Evolutionary conservation across 352 stramenopile genomes (phyloP), one percentile per base, ranked within the genome.

Genomic region (Elongisporangium senticosum): DNA sequence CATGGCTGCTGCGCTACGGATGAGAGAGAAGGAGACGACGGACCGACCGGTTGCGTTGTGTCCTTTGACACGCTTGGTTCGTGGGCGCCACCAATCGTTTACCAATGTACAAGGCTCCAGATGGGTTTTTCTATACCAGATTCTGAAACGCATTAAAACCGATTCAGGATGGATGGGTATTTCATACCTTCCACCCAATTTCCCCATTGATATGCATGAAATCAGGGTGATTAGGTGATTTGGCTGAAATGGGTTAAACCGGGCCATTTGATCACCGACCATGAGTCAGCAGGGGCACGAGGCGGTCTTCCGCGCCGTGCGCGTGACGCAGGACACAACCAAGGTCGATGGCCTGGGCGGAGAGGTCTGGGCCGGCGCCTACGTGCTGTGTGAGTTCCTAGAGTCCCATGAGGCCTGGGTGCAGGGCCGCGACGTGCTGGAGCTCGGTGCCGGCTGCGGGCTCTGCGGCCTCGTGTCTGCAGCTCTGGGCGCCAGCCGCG

Each of bases 351-450:
- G 77, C 13, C 40, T 87, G 17, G 77, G 77, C 7, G 77, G 77
- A 20, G 77, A 87, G 58, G 74, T 87, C 14, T 87, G 77, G 77
- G 71, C 75, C 24, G 77, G 77, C 19, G 77, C 74, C 3, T 72
- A 82, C 53, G 59, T 87, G 4, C 62, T 87, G 26, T 83, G 74
- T 55, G 65, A 75, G 23, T 82, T 82, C 58, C 51, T 87, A 26
- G 62, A 85, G 53, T 23, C 19, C 8, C 49, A 77, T 55, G 53
- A 49, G 17, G 19, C 68, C 11, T 39, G 79, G 5, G 64, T 77
- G 6, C n/a, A 51, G 2, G 64, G 51, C 22, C 62, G 69, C 20
- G 57, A 76, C 47, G 71, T 85, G 17, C 60, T 87, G n/a, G 77
- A 87, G 56, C 64, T 87, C 7, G 77, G 77, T 19, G 77, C 77